Evolutionary conservation across 2,329 filamentous ascomycete genomes (phyloP), one percentile per base, ranked within the genome.

Genomic region (Lecanicillium sp.): DNA sequence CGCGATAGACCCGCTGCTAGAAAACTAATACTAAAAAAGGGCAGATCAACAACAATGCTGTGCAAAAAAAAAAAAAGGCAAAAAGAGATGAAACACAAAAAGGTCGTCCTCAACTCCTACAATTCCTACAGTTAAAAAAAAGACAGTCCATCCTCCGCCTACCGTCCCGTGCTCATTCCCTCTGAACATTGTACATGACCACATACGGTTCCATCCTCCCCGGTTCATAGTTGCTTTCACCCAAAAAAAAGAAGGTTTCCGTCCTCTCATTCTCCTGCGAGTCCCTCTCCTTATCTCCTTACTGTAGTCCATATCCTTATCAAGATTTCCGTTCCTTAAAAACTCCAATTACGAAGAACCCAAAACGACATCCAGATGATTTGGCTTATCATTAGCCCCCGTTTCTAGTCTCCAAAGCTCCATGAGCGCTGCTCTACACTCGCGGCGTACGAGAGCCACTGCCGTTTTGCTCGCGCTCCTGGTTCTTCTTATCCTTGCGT

Each of bases 401-500:
- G 16, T 17, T 20, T 11, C 9, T 22, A 20, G 17, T 40, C 31
- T 37, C 33, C 25, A 29, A 30, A 14, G 15, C 22, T 25, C 22
- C 6, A 25, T 11, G 7, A 25, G n/a, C n/a, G n/a, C n/a, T 16
- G n/a, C 17, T 38, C 48, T 54, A 60, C 40, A 50, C 49, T 37
- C 57, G 54, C 33, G 54, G 52, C 29, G 45, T 44, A 11, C 48
- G 46, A 13, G 52, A 53, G 40, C 56, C 49, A 32, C 52, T 49
- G 22, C 76, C 75, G 58, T 81, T 76, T 36, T 71, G 72, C 51
- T 83, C 78, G 42, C 73, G 74, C 46, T 83, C 78, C 37, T 73
- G 67, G 42, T 72, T 37, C 62, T 86, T 86, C 65, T 82, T 83
- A 38, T 90, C 85, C 66, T 92, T 94, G 52, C 85, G 78, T 28